phyloP scores from a whole-genome alignment of 345 rosid genomes.

The Eutrema japonicum region DNA sequence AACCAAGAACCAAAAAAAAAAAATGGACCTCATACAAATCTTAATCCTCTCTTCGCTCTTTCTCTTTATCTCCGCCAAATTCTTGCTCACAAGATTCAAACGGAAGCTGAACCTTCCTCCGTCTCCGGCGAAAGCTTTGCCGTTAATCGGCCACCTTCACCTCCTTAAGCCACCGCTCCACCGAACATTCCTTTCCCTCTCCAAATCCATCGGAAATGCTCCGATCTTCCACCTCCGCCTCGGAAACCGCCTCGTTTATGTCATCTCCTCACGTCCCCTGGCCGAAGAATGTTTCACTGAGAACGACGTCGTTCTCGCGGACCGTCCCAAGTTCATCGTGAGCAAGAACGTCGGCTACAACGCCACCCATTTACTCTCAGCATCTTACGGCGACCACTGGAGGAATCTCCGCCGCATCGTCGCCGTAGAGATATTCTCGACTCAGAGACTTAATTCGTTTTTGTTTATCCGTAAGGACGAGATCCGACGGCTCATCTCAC shows the following conservation, averaged over 20 bases:
- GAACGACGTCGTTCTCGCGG: conserved; percentile 54
- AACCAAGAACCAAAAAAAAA: neutral
- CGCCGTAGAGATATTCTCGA: conserved; percentile 50
- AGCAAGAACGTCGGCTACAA: conserved; percentile 49
- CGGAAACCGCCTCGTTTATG: conserved; percentile 47
- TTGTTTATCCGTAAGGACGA: conserved; percentile 46
- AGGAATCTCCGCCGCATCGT: conserved; percentile 60
- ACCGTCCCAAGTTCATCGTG: conserved; percentile 44
- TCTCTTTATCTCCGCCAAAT: conserved; percentile 13
- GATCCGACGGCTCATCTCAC: conserved; percentile 38
- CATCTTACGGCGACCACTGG: conserved; percentile 63
- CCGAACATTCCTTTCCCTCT: conserved; percentile 41
- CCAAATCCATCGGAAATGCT: conserved; percentile 45
- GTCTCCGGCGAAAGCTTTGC: conserved; percentile 47
- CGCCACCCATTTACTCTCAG: conserved; percentile 36
- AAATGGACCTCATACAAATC: conserved; percentile 29
- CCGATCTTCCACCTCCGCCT: conserved; percentile 54
- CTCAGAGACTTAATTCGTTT: conserved; percentile 44
- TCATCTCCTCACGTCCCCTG: conserved; percentile 45
- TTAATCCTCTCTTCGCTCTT: conserved; percentile 27
- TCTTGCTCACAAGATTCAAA: conserved; percentile 29
- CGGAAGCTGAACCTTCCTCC: conserved; percentile 50
- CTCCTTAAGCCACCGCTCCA: conserved; percentile 53
- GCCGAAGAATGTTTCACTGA: conserved; percentile 59
- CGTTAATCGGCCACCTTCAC: conserved; percentile 65